phyloP scores from a whole-genome alignment of 495 filamentous ascomycete species.

The Annulohypoxylon nitens region DNA sequence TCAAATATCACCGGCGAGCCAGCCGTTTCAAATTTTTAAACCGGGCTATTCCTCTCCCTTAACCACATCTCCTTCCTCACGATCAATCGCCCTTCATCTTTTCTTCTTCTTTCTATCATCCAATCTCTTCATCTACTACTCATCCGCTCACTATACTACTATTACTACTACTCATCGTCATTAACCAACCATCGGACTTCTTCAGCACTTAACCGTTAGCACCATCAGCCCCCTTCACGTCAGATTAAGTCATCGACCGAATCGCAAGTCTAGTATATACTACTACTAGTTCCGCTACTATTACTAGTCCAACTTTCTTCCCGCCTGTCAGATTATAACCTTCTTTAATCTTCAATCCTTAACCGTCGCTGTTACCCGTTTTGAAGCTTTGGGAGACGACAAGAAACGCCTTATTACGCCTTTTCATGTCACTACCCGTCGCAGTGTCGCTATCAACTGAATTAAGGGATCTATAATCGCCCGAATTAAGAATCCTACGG shows the following conservation, averaged over 20 bases:
- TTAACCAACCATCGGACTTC: slow-evolving; percentile 15
- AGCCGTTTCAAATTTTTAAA: slow-evolving; percentile 36
- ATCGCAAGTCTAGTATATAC: slow-evolving; percentile 7
- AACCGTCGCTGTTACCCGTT: slow-evolving; percentile 1
- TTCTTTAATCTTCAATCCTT: slow-evolving; percentile 12
- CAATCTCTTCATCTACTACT: slow-evolving; percentile 3
- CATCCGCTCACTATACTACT: slow-evolving; percentile 7
- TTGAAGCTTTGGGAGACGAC: slow-evolving; percentile 1
- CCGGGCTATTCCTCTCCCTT: slow-evolving; percentile 37
- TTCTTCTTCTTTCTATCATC: not conserved
- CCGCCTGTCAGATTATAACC: slow-evolving; percentile 34
- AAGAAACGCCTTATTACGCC: slow-evolving; percentile 25
- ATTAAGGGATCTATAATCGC: slow-evolving; percentile 39
- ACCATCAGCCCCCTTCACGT: slow-evolving; percentile 43
- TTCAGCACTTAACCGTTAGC: slow-evolving; percentile 24
- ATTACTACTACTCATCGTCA: not conserved
- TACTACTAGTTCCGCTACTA: slow-evolving; percentile 12
- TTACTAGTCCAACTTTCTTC: slow-evolving; percentile 21
- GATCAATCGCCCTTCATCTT: not conserved
- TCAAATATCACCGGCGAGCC: slow-evolving; percentile 35
- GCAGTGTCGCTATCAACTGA: slow-evolving; percentile 35
- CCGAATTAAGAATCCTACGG: slow-evolving; percentile 33
- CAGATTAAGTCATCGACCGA: slow-evolving; percentile 44
- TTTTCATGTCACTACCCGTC: slow-evolving; percentile 42
- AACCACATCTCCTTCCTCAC: slow-evolving; percentile 39